Evolutionary conservation across 768 basidiomycete species (phyloP).

Genomic region (Termitomyces sp.): DNA sequence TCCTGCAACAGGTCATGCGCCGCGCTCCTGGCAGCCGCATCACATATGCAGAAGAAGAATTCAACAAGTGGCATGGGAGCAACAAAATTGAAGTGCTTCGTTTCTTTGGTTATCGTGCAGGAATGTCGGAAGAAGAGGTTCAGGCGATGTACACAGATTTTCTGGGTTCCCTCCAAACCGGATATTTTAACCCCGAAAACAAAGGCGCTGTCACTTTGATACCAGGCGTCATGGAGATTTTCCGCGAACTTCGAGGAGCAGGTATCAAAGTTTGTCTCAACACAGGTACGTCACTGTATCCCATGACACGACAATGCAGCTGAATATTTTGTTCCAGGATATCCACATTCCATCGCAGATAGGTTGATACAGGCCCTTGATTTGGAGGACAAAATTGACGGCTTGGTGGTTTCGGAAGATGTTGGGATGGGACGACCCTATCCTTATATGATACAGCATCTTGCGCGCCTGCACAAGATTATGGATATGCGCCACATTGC

Average conservation of each 20-base stretch:
- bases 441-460: constrained; percentile 13
- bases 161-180: not conserved
- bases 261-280: constrained; percentile 12
- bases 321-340: not conserved
- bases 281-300: constrained; percentile 1
- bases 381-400: constrained; percentile 8
- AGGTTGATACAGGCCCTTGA: not conserved
- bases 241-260: not conserved
- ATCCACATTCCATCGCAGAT: constrained; percentile 10
- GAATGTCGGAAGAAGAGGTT: constrained; percentile 7
- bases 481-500: constrained; percentile 9
- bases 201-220: constrained; percentile 1
- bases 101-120: constrained; percentile 8
- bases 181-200: constrained; percentile 8
- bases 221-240: constrained; percentile 4
- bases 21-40: constrained; percentile 4
- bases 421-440: constrained; percentile 12
- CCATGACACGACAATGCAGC: not conserved
- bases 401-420: constrained; percentile 11
- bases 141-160: constrained; percentile 9
- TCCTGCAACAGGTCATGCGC: constrained; percentile 9
- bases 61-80: constrained; percentile 8
- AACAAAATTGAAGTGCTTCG: constrained; percentile 11
- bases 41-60: constrained; percentile 7
- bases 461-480: constrained; percentile 7